Base-by-base conservation (phyloP, 495 filamentous ascomycete species). In the Glutinoglossum americanum region DNA sequence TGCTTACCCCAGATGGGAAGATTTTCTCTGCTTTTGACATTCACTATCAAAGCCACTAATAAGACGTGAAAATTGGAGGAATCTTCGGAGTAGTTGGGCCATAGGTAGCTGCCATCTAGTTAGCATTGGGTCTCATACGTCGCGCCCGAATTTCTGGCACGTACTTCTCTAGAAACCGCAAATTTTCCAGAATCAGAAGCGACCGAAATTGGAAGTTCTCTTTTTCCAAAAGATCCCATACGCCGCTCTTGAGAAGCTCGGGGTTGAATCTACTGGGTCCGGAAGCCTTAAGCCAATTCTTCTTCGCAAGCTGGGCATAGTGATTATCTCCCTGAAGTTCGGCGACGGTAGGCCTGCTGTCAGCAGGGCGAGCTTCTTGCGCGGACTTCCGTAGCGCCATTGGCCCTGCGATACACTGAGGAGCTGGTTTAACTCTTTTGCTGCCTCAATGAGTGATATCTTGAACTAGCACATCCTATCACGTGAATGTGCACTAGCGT, bases 61-160 rank as follows among this genome's bases (percentile, higher is more conserved):
- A 96, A 76, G 56, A 94, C 82, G 67, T 97, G 89, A 62, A 85
- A 82, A 67, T 97, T 90, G 37, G 87, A 90, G 27, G 88, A 81
- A 64, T 89, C 81, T 62, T 96, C 89, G 44, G 76, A 78, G 66
- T 90, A 99, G 53, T 84, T 84, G 25, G 90, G 92, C 92, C 93
- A 99, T 26, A 99, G 78, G 65, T 87, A 94, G 66, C 85, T 90
- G 57, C 37, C 41, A 45, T 17, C 53, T 23, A 54, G 60, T 66
- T 56, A 66, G 57, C 39, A 60, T 54, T 56, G 23, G 9, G 37
- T 41, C 51, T 54, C 9, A 59, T 25, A 13, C 4, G 0, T n/a
- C 10, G 15, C 0, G 1, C 23, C 2, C 26, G 19, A 53, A 53
- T 1, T 27, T 30, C 7, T 13, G 11, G 15, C 23, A 47, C 73